Evolutionary conservation across 164 flowering plant species (phyloP), one percentile per base, ranked within the genome.

Genomic region (Vitis rupestris): DNA sequence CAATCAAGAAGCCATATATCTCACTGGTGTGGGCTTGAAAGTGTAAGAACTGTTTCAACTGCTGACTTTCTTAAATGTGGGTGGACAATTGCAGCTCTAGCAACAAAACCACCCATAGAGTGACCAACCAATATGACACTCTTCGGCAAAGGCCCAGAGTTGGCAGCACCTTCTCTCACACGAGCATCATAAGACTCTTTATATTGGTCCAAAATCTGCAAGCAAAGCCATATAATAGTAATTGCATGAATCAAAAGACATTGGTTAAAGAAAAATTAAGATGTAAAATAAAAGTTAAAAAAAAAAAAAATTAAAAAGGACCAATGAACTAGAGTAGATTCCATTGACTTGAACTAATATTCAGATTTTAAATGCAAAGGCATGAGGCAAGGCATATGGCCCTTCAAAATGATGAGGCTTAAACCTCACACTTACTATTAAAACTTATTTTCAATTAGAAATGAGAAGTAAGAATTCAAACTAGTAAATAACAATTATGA

Each of bases 41-140:
- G 98, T 1, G 99, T 93, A 64, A 96, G 80, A 76, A 96, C 70
- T 63, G 98, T 93, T 82, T 91, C 94, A 72, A 96, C 95, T 23
- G 97, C 90, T 59, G 80, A 82, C 76, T 90, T 90, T 78, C 97
- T 85, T 60, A 96, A 76, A 64, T 75, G 78, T 62, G 98, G 97
- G 75, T 93, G 98, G 64, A 92, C 81, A 69, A 81, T 60, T 65
- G 95, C 97, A 62, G 97, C 99, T 81, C 99, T 89, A 52, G 99
- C 98, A 76, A 96, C 97, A 88, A 96, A 96, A 71, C 99, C 99
- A 70, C 99, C 99, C 97, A 96, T 92, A 65, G 99, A 96, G 73
- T 96, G 99, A 60, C 99, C 99, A 86, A 93, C 97, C 84, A 96
- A 80, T 80, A 96, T 83, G 60, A 96, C 98, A 86, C 93, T 96